Percentiles rank a stretch among this genome's conserved stretches.
Evolutionary conservation across 305 asterid species (phyloP).

Genomic region (Fraxinus velutina): DNA sequence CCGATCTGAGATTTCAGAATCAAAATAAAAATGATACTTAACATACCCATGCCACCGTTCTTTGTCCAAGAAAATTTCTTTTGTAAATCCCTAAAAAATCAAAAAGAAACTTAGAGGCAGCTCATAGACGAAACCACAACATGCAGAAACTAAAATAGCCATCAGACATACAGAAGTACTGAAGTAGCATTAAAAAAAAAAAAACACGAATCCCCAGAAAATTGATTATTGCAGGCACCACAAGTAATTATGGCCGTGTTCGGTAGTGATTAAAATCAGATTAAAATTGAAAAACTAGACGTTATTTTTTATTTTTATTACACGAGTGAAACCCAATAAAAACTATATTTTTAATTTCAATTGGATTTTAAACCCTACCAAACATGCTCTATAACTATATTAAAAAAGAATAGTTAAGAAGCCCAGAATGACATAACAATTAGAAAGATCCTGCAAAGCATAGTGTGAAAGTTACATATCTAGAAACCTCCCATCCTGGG

Average conservation of each 20-base stretch:
- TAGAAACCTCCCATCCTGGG: not conserved
- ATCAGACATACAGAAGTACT: not conserved
- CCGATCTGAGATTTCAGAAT: constrained; percentile 18
- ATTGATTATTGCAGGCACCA: not conserved
- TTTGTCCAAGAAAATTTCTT: constrained; percentile 90
- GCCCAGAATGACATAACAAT: not conserved
- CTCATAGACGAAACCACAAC: constrained; percentile 16
- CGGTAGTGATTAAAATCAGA: no score
- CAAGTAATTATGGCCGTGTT: not conserved
- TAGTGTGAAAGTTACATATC: not conserved
- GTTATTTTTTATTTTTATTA: no score
- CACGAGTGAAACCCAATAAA: no score
- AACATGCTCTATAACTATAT: not conserved
- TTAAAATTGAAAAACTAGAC: no score
- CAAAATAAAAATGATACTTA: constrained; percentile 14
- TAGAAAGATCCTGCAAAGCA: constrained; percentile 15
- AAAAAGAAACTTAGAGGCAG: constrained; percentile 23
- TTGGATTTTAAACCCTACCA: no score
- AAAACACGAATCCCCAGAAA: not conserved
- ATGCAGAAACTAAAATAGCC: constrained; percentile 15
- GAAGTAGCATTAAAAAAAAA: not conserved
- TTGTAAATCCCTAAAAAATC: constrained; percentile 75
- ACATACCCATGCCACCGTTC: constrained; percentile 96
- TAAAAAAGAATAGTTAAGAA: not conserved
- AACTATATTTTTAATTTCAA: no score